Evolutionary conservation across 2,329 filamentous ascomycete genomes (phyloP), one percentile per base, ranked within the genome.

Genomic region (Talaromyces sp.): DNA sequence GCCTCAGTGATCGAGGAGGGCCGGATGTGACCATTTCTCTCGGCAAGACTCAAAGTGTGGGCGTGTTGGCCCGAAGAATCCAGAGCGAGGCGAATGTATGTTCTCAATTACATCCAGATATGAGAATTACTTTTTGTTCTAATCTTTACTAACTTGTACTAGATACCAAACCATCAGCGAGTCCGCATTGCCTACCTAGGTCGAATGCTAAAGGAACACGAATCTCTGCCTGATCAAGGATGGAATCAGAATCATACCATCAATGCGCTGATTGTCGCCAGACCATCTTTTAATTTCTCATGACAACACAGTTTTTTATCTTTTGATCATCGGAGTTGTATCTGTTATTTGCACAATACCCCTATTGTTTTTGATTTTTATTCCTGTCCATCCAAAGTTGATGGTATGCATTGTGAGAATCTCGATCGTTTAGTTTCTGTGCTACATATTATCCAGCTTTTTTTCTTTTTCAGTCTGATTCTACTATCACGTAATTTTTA

Each of bases 161-260:
- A 89, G 88, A 77, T 92, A 32, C 73, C 81, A 1, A 70, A 79
- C 8, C 78, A 77, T 51, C 85, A 84, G 63, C 83, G 80, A 54
- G 79, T 96, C 56, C 85, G 85, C 58, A 83, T 96, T 61, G 87
- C 86, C 21, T 95, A 96, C 72, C 82, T 94, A 74, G 92, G 92
- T 65, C 91, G 87, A 70, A 84, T 92, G 56, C 81, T 96, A 52
- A 86, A 87, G 65, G 90, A 93, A 64, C 81, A 81, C 58, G 72
- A 83, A 21, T 81, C 87, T 0, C 74, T 96, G 19, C 74, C 79
- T 51, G 81, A 83, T 3, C 88, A 94, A 66, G 89, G 88, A 54
- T 96, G 90, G 89, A 84, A 86, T 67, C 81, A 83, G 62, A 89
- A 86, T 38, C 83, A 94, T 69, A 80, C 94, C 35, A 77, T 96